Conservation (phyloP, 208 protist species). For the Lotmaria passim region DNA sequence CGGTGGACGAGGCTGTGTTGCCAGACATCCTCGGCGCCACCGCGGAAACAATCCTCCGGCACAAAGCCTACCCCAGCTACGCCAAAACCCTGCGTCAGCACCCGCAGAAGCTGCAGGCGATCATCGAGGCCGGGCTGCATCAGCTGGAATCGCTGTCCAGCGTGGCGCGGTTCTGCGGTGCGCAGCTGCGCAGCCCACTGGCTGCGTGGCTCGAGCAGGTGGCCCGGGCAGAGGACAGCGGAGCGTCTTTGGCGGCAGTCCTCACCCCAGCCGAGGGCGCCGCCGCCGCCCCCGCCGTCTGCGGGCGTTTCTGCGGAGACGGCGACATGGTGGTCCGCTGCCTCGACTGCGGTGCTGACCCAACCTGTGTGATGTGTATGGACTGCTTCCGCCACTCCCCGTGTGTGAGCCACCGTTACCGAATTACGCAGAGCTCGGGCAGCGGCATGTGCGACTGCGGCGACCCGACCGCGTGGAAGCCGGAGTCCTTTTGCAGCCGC, state of each 20-base stretch:
- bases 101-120: slow-evolving; percentile 36
- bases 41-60: slow-evolving; percentile 30
- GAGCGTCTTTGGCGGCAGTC: slow-evolving; percentile 10
- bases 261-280: slow-evolving; percentile 19
- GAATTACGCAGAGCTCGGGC: slow-evolving; percentile 63
- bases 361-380: slow-evolving; percentile 91
- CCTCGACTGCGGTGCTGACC: slow-evolving; percentile 85
- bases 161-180: slow-evolving; percentile 21
- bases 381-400: slow-evolving; percentile 89
- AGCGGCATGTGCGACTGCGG: slow-evolving; percentile 95
- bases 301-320: slow-evolving; percentile 53
- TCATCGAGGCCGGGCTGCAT: slow-evolving; percentile 50
- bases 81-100: slow-evolving; percentile 40
- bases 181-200: slow-evolving; percentile 36
- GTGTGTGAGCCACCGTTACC: slow-evolving; percentile 79
- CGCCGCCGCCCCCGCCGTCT: slow-evolving; percentile 40
- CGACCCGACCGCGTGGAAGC: slow-evolving; percentile 85
- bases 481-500: slow-evolving; percentile 62
- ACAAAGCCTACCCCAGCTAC: slow-evolving; percentile 35
- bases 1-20: slow-evolving; percentile 14
- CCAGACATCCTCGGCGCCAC: slow-evolving; percentile 24
- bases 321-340: slow-evolving; percentile 86
- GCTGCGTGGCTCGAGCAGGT: slow-evolving; percentile 47
- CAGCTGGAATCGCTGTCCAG: slow-evolving; percentile 26
- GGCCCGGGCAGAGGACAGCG: slow-evolving; percentile 17